Base-by-base conservation (phyloP, 2,329 filamentous ascomycete species). In the Lachnellula willkommii region DNA sequence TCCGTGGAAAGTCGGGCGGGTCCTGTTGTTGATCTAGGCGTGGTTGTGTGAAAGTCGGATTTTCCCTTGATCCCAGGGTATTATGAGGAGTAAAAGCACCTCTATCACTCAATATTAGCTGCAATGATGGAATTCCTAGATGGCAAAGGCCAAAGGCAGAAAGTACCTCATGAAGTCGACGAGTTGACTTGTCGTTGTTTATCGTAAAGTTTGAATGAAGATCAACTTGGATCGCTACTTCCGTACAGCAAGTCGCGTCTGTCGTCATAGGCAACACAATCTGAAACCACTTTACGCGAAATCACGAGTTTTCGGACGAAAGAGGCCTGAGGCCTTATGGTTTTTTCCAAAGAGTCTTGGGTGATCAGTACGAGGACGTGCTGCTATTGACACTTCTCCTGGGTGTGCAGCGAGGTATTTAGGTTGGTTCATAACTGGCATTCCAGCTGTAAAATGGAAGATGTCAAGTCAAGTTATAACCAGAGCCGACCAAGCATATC, bases 1-100 rank as follows among this genome's bases (percentile, higher is more conserved):
- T 39, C 35, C 47, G 28, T 24, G 32, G 52, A 7, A 37, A n/a
- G 22, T 47, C n/a, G 28, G 12, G 36, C 22, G n/a, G 50, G 22
- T 46, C 12, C 42, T 48, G 42, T 52, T 53, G 52, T 36, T 54
- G 52, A 42, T 53, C 45, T 26, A 26, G 45, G 45, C n/a, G 12
- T 43, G 40, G 28, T 24, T 8, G 49, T 42, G 9, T 20, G 45
- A 60, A 60, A 36, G 26, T 54, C 4, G 57, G 61, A 32, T 48
- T 42, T 14, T 62, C 56, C 52, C 43, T 50, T 47, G 54, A 59
- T 53, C 52, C 50, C 37, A 66, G 40, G 4, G 57, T 61, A 24
- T 67, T 67, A 17, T 52, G 61, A 32, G 61, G 60, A 26, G 52
- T 57, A 48, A 64, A 67, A 26, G 49, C 37, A 26, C 52, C 54